Conservation (phyloP, 257 asterid genomes). For the Fraxinus excelsior region DNA sequence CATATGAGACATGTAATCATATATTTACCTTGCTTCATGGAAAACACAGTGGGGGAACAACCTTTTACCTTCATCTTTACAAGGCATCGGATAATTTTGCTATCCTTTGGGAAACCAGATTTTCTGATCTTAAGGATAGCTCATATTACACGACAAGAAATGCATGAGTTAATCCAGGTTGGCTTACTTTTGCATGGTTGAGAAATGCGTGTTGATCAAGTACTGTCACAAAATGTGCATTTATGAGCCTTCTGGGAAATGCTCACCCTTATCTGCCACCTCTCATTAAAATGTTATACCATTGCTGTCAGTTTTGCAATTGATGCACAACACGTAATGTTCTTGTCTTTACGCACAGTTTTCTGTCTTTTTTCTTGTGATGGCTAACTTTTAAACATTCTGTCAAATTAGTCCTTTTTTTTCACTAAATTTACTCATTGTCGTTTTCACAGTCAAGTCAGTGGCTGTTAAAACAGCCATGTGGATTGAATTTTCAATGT, state of each 20-base stretch:
- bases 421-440: not conserved
- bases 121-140: not conserved
- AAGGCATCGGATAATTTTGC: not conserved
- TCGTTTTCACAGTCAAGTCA: not conserved
- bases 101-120: not conserved
- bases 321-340: not conserved
- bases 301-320: not conserved
- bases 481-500: not conserved
- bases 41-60: not conserved
- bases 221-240: not conserved
- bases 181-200: not conserved
- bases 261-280: not conserved
- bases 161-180: not conserved
- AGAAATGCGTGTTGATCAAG: not conserved
- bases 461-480: not conserved
- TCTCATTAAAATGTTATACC: not conserved
- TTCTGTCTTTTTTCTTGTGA: not conserved
- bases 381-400: not conserved
- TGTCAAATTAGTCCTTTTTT: not conserved
- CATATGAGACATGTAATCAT: not conserved
- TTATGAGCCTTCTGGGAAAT: not conserved
- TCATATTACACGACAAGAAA: not conserved
- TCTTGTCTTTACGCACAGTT: not conserved
- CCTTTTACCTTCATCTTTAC: not conserved
- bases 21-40: constrained; percentile 6